Evolutionary conservation across 768 basidiomycete species (phyloP), one percentile per base, ranked within the genome.

Genomic region (Asterophora lycoperdoides): DNA sequence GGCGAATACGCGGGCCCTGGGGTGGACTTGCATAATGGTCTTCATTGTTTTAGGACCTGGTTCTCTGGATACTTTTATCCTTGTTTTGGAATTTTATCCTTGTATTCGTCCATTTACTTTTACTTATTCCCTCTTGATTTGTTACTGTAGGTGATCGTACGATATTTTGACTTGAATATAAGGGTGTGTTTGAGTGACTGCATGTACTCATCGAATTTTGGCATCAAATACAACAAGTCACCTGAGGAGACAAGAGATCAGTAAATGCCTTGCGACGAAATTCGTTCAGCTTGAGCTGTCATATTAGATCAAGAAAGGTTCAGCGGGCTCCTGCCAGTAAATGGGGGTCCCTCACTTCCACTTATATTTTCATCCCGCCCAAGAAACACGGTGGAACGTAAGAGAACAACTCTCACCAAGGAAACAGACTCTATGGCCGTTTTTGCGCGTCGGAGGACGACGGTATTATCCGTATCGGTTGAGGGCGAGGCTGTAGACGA

Each of bases 1-100:
- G 96, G 46, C 80, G 96, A 54, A 93, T 98, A 74, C 82, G 95
- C 41, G 95, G 95, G 3, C 84, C 86, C 39, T 93, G 88, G 86
- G 84, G 83, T 42, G 85, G 85, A 30, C 73, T 88, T 50, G 80
- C 76, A 51, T 85, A n/a, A n/a, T n/a, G 56, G 74, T 35, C 14
- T 29, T 2, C n/a, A 23, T n/a, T 35, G 30, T 14, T 35, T 39
- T 41, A 54, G 29, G 45, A 38, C 46, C 45, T 28, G 3, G 23
- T 23, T 23, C 23, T 23, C 23, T n/a, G n/a, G n/a, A n/a, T n/a
- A n/a, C n/a, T n/a, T n/a, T n/a, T n/a, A n/a, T n/a, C n/a, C n/a
- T n/a, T n/a, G n/a, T n/a, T n/a, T n/a, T n/a, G n/a, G n/a, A n/a
- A 40, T 34, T 46, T 23, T 32, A 33, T 48, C 41, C 20, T 52